Conservation (phyloP, 2,329 filamentous ascomycete species). For the Fusarium falciforme region DNA sequence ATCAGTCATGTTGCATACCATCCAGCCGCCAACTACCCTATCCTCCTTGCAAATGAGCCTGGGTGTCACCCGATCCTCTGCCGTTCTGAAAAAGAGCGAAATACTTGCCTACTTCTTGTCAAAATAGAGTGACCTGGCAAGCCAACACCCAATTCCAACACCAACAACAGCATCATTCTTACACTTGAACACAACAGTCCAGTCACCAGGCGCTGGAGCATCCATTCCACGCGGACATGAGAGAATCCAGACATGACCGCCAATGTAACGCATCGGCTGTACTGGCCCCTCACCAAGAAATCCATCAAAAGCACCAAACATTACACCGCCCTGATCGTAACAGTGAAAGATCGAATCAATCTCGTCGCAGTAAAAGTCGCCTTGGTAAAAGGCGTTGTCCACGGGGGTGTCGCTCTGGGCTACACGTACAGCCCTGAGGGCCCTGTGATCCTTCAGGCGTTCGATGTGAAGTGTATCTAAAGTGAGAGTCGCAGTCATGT, state of each 20-base stretch:
- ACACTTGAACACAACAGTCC: conserved; percentile 23
- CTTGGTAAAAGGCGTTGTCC: not conserved
- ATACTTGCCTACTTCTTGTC: conserved; percentile 7
- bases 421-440: conserved; percentile 14
- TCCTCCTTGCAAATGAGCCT: not conserved
- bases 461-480: conserved; percentile 18
- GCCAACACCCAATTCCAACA: conserved; percentile 23
- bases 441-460: conserved; percentile 26
- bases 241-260: conserved; percentile 22
- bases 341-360: conserved; percentile 27
- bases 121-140: conserved; percentile 24
- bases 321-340: conserved; percentile 17
- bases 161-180: not conserved
- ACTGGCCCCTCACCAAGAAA: conserved; percentile 24
- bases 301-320: conserved; percentile 30
- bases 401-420: not conserved
- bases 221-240: conserved; percentile 30
- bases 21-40: not conserved
- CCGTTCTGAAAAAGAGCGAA: not conserved
- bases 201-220: conserved; percentile 30
- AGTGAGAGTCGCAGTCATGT: conserved; percentile 13
- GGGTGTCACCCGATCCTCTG: not conserved
- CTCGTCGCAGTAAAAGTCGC: conserved; percentile 28
- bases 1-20: not conserved
- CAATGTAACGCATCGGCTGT: conserved; percentile 27